phyloP scores from a whole-genome alignment of 495 filamentous ascomycete genomes.

The Trichoderma erinaceum region DNA sequence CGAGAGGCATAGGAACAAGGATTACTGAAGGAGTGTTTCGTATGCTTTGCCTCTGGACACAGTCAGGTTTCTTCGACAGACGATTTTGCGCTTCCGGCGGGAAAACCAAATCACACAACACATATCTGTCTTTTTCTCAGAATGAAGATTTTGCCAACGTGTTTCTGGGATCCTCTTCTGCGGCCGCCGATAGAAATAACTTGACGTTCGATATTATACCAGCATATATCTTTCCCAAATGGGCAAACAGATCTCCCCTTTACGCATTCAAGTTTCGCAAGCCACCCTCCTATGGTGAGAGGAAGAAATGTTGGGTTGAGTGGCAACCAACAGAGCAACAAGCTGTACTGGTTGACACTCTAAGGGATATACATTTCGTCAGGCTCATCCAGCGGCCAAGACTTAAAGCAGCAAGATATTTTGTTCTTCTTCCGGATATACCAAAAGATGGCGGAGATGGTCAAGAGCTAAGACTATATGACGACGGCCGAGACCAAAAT shows the following conservation, averaged over 20 bases:
- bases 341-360: not conserved
- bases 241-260: not conserved
- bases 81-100: not conserved
- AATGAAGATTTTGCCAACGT: not conserved
- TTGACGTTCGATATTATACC: not conserved
- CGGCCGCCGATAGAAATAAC: not conserved
- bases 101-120: not conserved
- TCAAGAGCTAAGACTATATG: not conserved
- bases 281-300: not conserved
- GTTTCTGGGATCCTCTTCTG: not conserved
- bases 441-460: not conserved
- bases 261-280: not conserved
- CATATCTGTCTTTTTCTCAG: not conserved
- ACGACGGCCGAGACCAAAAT: not conserved
- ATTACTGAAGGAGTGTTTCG: not conserved
- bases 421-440: not conserved
- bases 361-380: not conserved
- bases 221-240: not conserved
- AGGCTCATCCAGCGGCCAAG: not conserved
- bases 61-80: not conserved
- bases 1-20: not conserved
- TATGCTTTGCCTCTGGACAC: not conserved
- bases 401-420: not conserved
- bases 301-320: not conserved
- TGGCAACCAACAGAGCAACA: not conserved